A percentile compares a stretch with the other conserved stretches of the same genome.
Evolutionary conservation across 805 yeast species (phyloP).

Genomic region (Wickerhamiella parazyma): DNA sequence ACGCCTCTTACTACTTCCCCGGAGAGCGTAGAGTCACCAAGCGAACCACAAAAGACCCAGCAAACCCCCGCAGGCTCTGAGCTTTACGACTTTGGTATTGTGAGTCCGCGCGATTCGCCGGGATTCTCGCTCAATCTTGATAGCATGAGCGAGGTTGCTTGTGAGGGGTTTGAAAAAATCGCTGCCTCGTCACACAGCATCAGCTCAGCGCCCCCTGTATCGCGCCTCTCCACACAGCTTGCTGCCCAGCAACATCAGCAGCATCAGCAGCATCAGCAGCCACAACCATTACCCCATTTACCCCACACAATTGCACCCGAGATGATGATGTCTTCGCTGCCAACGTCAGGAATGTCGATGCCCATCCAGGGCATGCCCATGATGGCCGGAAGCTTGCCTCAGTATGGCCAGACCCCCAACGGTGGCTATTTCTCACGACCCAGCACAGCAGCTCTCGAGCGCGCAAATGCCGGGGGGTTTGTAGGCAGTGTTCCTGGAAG

Average conservation of each 20-base stretch:
- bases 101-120: slow-evolving; percentile 1
- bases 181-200: not conserved
- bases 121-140: slow-evolving; percentile 7
- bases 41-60: not conserved
- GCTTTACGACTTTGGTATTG: slow-evolving; percentile 1
- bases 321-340: not conserved
- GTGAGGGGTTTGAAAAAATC: slow-evolving; percentile 9
- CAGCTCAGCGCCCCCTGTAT: not conserved
- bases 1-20: slow-evolving; percentile 12
- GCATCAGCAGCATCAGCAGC: no score
- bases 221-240: slow-evolving; percentile 5
- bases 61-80: not conserved
- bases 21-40: slow-evolving; percentile 7
- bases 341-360: not conserved
- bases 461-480: not conserved
- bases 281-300: no score
- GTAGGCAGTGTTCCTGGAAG: slow-evolving; percentile 3
- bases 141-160: slow-evolving; percentile 6
- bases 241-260: not conserved
- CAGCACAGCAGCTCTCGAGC: slow-evolving; percentile 6
- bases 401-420: not conserved
- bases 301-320: not conserved
- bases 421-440: not conserved
- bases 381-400: not conserved
- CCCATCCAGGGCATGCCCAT: not conserved